Evolutionary conservation across 257 asterid species (phyloP).

Genomic region (Primulina tabacum): DNA sequence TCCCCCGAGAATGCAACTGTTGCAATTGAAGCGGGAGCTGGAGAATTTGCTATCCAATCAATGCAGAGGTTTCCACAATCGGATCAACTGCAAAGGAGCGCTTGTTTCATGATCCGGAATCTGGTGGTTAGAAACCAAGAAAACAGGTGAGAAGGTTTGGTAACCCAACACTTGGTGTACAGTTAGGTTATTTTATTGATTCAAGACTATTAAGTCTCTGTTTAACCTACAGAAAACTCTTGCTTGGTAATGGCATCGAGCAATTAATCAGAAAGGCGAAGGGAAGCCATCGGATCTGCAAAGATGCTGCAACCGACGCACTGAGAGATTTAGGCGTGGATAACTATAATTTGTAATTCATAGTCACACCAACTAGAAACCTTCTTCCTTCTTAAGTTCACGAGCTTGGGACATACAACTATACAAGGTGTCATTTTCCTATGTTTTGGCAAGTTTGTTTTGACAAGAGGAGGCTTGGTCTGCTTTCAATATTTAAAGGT

Average conservation of each 20-base stretch:
- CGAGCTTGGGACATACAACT: too few relatives aligned
- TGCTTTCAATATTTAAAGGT: too few relatives aligned
- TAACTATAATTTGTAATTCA: constrained; percentile 60
- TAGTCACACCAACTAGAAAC: constrained; percentile 22
- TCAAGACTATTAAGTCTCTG: neutral
- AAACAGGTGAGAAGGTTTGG: constrained; percentile 47
- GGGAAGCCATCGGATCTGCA: constrained; percentile 72
- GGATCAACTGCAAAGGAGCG: constrained; percentile 71
- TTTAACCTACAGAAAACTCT: neutral
- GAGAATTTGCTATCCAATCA: constrained; percentile 77
- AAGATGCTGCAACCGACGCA: constrained; percentile 85
- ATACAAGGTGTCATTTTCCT: neutral
- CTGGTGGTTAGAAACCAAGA: constrained; percentile 81
- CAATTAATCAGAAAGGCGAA: constrained; percentile 33
- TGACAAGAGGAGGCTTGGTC: neutral
- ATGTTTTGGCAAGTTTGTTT: neutral
- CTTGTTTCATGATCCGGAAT: constrained; percentile 88
- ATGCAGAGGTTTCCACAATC: constrained; percentile 70
- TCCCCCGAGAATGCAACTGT: constrained; percentile 76
- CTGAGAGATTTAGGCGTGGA: constrained; percentile 79
- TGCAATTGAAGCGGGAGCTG: constrained; percentile 92
- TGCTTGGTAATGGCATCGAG: neutral
- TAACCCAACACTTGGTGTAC: neutral
- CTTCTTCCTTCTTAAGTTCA: neutral
- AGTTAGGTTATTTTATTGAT: neutral